Percentiles rank a stretch among this genome's conserved stretches.
Conservation (phyloP, 108 stramenopile genomes). For the Fistulifera pelliculosa region DNA sequence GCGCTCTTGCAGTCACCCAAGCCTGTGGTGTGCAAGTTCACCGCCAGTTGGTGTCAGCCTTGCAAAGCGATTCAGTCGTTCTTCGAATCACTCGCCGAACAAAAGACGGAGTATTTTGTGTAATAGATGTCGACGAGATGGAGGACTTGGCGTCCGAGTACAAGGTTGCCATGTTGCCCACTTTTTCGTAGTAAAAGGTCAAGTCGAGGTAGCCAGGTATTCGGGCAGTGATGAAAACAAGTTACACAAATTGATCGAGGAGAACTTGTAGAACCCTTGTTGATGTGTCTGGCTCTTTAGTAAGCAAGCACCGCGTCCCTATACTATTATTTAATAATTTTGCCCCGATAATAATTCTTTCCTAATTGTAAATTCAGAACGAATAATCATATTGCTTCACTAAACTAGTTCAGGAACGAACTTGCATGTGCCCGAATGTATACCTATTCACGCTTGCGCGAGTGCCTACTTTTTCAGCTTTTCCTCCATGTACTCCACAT, state of each 20-base stretch:
- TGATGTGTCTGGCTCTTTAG: no score
- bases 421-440: no score
- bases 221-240: constrained; percentile 5
- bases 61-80: constrained; percentile 68
- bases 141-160: constrained; percentile 51
- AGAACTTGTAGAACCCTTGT: no score
- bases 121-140: constrained; percentile 76
- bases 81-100: constrained; percentile 36
- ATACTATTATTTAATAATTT: no score
- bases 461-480: constrained; percentile 13
- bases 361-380: no score
- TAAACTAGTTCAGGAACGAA: no score
- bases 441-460: constrained; percentile 18
- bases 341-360: no score
- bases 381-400: no score
- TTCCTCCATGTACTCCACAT: constrained; percentile 68
- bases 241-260: not conserved
- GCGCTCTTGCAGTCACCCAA: not conserved
- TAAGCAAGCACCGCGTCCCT: no score
- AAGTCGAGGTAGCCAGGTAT: constrained; percentile 1
- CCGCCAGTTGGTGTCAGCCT: constrained; percentile 84
- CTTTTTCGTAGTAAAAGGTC: constrained; percentile 49
- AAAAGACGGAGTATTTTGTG: constrained; percentile 19
- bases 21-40: constrained; percentile 63
- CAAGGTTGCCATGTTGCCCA: constrained; percentile 77